Conservation (phyloP, 2,329 filamentous ascomycete genomes). For the Penicillium vulpinum region DNA sequence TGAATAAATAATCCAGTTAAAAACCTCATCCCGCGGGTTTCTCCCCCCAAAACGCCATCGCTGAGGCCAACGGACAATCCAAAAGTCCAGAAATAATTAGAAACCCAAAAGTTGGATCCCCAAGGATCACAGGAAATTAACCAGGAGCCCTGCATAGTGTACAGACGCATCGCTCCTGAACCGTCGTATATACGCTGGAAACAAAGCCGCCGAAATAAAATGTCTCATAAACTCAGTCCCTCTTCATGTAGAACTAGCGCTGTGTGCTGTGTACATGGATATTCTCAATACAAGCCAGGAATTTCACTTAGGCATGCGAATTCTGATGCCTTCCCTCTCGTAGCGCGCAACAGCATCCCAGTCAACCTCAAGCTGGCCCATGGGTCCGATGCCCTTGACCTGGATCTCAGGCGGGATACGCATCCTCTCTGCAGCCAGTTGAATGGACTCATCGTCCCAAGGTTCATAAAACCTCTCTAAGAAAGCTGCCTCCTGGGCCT, state of each 20-base stretch:
- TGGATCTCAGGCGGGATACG: slow-evolving; percentile 13
- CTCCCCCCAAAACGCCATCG: slow-evolving; percentile 27
- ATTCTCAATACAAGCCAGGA: not conserved
- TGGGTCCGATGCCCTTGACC: slow-evolving; percentile 2
- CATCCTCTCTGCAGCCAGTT: slow-evolving; percentile 15
- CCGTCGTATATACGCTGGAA: slow-evolving; percentile 21
- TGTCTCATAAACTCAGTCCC: slow-evolving; percentile 10
- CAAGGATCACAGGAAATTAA: slow-evolving; percentile 13
- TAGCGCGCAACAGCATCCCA: slow-evolving; percentile 43
- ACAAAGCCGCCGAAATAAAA: slow-evolving; percentile 13
- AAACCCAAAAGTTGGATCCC: slow-evolving; percentile 2
- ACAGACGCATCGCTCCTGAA: slow-evolving; percentile 20
- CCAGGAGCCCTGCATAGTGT: slow-evolving; percentile 20
- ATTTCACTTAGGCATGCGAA: slow-evolving; percentile 24
- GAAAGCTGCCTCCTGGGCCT: slow-evolving; percentile 11
- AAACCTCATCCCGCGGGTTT: slow-evolving; percentile 10
- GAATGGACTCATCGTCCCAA: slow-evolving; percentile 19
- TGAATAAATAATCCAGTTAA: not conserved
- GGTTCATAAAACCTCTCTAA: slow-evolving; percentile 9
- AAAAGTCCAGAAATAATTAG: slow-evolving; percentile 10
- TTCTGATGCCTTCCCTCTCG: slow-evolving; percentile 29
- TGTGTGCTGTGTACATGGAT: slow-evolving; percentile 7
- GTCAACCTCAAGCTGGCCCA: slow-evolving; percentile 39
- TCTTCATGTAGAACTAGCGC: not conserved
- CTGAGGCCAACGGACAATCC: slow-evolving; percentile 21